These are phyloP conservation scores for Beauveria sp. DNA, from an alignment of 2,329 filamentous ascomycete species.

Conservation along the genomic window DNA sequence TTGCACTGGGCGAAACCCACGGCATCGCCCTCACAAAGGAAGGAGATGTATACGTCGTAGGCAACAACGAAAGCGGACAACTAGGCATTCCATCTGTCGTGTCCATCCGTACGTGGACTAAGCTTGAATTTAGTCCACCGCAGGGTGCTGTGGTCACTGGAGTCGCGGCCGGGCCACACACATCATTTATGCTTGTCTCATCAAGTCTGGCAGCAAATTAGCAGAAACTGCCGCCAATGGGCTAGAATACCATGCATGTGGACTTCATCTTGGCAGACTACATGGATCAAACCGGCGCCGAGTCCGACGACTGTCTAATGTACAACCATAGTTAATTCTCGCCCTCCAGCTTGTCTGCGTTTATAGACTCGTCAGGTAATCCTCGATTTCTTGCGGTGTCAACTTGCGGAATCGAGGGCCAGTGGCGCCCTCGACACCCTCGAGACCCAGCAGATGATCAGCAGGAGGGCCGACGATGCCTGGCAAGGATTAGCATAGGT, in stretches of 20 bases:
- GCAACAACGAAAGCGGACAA: constrained; percentile 51
- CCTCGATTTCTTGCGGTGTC: constrained; percentile 96
- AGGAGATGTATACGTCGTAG: constrained; percentile 45
- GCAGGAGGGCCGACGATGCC: constrained; percentile 94
- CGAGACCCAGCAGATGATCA: constrained; percentile 83
- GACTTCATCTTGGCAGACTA: constrained; percentile 14
- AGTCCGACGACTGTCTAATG: constrained; percentile 31
- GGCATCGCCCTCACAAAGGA: constrained; percentile 45
- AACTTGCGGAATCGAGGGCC: constrained; percentile 90
- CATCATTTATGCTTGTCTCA: constrained; percentile 1
- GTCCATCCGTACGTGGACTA: constrained; percentile 27
- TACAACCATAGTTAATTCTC: constrained; percentile 29
- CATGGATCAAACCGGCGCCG: constrained; percentile 27
- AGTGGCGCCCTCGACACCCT: constrained; percentile 76
- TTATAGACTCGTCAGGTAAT: constrained; percentile 98
- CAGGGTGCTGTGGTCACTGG: constrained; percentile 24
- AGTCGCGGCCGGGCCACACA: constrained; percentile 37
- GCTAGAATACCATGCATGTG: constrained; percentile 15
- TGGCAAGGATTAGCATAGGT: constrained; percentile 29
- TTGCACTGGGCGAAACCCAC: constrained; percentile 51
- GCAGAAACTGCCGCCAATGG: constrained; percentile 12
- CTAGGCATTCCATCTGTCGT: constrained; percentile 35
- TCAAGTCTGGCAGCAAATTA: not conserved
- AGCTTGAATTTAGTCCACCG: constrained; percentile 22
- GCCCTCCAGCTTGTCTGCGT: constrained; percentile 13